These are phyloP conservation scores for Cryptococcus depauperatus DNA, from an alignment of 1,284 basidiomycete genomes.

Conservation along the genomic window DNA sequence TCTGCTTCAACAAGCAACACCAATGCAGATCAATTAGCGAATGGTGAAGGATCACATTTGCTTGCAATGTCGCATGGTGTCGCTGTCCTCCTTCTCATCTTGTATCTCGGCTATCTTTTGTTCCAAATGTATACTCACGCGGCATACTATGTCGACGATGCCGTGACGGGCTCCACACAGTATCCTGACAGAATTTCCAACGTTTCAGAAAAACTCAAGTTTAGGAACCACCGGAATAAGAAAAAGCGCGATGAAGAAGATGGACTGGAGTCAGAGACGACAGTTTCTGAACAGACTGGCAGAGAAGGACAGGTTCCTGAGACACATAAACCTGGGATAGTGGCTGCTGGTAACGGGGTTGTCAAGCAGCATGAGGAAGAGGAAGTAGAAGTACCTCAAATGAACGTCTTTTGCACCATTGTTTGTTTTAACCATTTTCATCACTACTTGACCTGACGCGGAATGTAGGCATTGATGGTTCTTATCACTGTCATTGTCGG, in stretches of 20 bases:
- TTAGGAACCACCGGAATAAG: constrained; percentile 21
- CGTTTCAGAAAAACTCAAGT: constrained; percentile 12
- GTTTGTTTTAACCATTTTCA: constrained; percentile 13
- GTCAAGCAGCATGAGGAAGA: constrained; percentile 31
- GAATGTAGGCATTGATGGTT: constrained; percentile 28
- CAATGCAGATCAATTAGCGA: constrained; percentile 16
- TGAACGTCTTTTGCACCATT: constrained; percentile 49
- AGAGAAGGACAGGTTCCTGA: constrained; percentile 7
- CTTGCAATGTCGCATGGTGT: constrained; percentile 70
- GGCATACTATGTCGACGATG: constrained; percentile 54
- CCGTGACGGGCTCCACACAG: constrained; percentile 27
- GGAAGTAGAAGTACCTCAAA: constrained; percentile 46
- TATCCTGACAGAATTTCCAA: constrained; percentile 34
- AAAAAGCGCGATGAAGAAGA: constrained; percentile 24
- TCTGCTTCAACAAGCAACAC: constrained; percentile 20
- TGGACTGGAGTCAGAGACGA: constrained; percentile 2
- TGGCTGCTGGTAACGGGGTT: constrained; percentile 4
- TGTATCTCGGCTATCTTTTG: constrained; percentile 61
- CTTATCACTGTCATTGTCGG: constrained; percentile 43
- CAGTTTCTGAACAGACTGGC: constrained; percentile 9
- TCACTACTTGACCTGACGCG: background rate
- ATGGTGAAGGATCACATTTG: constrained; percentile 50
- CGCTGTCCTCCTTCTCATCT: constrained; percentile 66
- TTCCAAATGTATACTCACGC: constrained; percentile 85
- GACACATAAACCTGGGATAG: constrained; percentile 8